Evolutionary conservation across 2,329 filamentous ascomycete genomes (phyloP), one percentile per base, ranked within the genome.

Genomic region (Celoporthe dispersa): DNA sequence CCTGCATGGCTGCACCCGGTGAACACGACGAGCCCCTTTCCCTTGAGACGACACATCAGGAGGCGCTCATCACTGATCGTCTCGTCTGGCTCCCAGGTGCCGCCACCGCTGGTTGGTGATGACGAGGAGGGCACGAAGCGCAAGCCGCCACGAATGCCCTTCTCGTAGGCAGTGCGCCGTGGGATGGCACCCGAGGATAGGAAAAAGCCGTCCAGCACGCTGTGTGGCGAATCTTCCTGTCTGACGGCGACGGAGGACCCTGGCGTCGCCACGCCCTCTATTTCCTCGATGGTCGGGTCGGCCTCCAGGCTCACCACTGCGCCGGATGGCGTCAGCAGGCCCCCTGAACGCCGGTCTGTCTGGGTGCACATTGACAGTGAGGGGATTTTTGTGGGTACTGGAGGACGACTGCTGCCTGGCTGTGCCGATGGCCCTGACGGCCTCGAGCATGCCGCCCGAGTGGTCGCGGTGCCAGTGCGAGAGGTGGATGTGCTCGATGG

Each of bases 401-500:
- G 3, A 72, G 65, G 4, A 71, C 70, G 16, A 75, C n/a, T 22
- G n/a, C 31, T 6, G 35, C 7, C 33, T 81, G 12, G 81, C 83
- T 1, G 80, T 75, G 3, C 80, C 81, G 60, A 88, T 84, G 79
- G 84, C 79, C 25, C 78, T 75, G 60, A 88, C 77, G n/a, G 86
- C 84, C 60, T 79, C 79, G 28, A 83, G 76, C 76, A 88, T 80
- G 6, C 86, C 85, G 28, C 84, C 84, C 35, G 84, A 86, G 72
- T 88, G 84, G 72, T 88, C 84, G 53, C 85, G 81, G 76, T 88
- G 84, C 86, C 86, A 87, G 73, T 86, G 83, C 6, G 84, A 85
- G 33, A 87, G 76, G 63, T 85, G 80, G 28, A 87, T 81, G 19
- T 82, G 69, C 72, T 87, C 85, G 33, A 88, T 78, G 0, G 75